phyloP scores from a whole-genome alignment of 2,329 filamentous ascomycete species.

The Gaeumannomyces sp. region DNA sequence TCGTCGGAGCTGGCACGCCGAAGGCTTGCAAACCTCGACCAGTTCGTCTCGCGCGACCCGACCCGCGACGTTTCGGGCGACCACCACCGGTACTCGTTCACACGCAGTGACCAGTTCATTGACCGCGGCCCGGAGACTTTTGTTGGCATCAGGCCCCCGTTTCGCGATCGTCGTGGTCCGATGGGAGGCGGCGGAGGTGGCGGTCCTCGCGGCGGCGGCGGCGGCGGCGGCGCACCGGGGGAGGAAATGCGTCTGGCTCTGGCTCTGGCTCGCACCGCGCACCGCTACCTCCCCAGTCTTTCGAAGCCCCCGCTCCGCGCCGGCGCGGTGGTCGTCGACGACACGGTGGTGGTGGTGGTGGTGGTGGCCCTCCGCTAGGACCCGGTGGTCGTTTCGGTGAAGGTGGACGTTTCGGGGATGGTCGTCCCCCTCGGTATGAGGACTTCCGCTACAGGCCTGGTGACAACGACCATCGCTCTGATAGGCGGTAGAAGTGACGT shows the following conservation, averaged over 20 bases:
- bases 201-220: conserved; percentile 1
- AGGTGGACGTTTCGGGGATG: conserved; percentile 9
- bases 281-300: conserved; percentile 6
- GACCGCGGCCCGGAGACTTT: conserved; percentile 68
- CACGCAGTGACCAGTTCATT: conserved; percentile 58
- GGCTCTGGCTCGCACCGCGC: neutral
- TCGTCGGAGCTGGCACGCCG: conserved; percentile 55
- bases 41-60: conserved; percentile 28
- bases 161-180: conserved; percentile 37
- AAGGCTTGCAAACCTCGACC: conserved; percentile 56
- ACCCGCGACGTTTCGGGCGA: conserved; percentile 40
- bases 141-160: conserved; percentile 55
- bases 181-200: conserved; percentile 5
- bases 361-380: conserved; percentile 2
- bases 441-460: conserved; percentile 9
- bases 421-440: conserved; percentile 8
- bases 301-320: conserved; percentile 5
- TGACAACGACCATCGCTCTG: conserved; percentile 9
- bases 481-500: conserved; percentile 3
- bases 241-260: neutral
- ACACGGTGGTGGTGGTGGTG: conserved; percentile 2
- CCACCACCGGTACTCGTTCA: conserved; percentile 68
- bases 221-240: neutral
- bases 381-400: conserved; percentile 4
- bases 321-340: conserved; percentile 7